Evolutionary conservation across 805 yeast species (phyloP).

Genomic region (Teunomyces pallodes): DNA sequence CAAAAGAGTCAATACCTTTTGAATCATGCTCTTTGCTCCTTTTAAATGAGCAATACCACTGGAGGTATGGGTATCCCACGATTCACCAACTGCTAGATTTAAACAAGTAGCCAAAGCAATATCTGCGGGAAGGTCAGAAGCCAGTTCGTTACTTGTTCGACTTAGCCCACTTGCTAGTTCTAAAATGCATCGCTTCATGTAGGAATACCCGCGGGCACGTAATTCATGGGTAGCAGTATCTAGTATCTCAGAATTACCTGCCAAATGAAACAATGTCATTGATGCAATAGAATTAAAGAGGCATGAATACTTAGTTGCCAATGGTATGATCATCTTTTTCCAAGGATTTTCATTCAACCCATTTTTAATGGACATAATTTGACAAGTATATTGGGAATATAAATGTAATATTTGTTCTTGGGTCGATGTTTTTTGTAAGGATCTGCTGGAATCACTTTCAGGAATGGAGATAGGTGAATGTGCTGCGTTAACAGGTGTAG

Average conservation of each 20-base stretch:
- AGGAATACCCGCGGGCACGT: slow-evolving; percentile 49
- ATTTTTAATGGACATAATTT: slow-evolving; percentile 59
- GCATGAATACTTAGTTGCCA: slow-evolving; percentile 54
- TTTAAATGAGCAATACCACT: slow-evolving; percentile 68
- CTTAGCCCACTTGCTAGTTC: slow-evolving; percentile 58
- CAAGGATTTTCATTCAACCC: slow-evolving; percentile 70
- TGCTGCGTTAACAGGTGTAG: background rate
- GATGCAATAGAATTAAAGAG: slow-evolving; percentile 62
- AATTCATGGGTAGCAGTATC: slow-evolving; percentile 39
- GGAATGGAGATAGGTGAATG: slow-evolving; percentile 4
- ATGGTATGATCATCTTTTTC: slow-evolving; percentile 56
- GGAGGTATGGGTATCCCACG: slow-evolving; percentile 66
- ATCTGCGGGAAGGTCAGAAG: slow-evolving; percentile 49
- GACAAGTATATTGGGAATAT: slow-evolving; percentile 36
- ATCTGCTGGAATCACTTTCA: slow-evolving; percentile 8
- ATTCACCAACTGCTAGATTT: slow-evolving; percentile 61
- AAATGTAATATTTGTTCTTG: slow-evolving; percentile 35
- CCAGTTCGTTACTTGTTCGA: slow-evolving; percentile 15
- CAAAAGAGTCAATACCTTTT: slow-evolving; percentile 38
- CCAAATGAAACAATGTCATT: slow-evolving; percentile 61
- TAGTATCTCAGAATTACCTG: slow-evolving; percentile 37
- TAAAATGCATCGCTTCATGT: slow-evolving; percentile 59
- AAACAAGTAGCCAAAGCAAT: slow-evolving; percentile 66
- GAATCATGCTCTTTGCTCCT: slow-evolving; percentile 63
- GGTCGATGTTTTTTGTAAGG: slow-evolving; percentile 26